phyloP scores from a whole-genome alignment of 805 yeast genomes.

The Maudiozyma barnettii region DNA sequence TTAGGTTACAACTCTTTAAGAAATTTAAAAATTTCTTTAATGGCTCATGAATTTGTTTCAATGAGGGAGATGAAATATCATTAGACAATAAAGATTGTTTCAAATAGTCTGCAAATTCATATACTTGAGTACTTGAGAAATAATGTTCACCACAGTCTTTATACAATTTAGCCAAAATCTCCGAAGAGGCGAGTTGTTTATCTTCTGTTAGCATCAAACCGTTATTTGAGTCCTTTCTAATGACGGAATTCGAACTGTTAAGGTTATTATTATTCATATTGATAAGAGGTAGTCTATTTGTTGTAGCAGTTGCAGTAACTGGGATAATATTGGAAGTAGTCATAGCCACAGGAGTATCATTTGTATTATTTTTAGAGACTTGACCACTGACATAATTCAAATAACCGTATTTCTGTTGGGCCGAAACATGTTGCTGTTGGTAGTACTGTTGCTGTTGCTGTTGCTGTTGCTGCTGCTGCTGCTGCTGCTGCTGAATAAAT shows the following conservation, averaged over 20 bases:
- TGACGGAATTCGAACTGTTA: background rate
- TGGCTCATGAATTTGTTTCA: slow-evolving; percentile 1
- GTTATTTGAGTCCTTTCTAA: slow-evolving; percentile 24
- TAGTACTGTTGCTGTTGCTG: slow-evolving; percentile 1
- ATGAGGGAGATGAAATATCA: too few relatives aligned
- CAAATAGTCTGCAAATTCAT: slow-evolving; percentile 32
- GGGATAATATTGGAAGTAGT: too few relatives aligned
- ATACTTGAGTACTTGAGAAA: slow-evolving; percentile 41
- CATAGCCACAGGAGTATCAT: too few relatives aligned
- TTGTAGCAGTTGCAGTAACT: too few relatives aligned
- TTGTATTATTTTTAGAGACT: background rate
- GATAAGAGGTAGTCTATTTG: background rate
- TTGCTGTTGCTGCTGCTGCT: slow-evolving; percentile 4
- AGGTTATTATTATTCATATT: background rate
- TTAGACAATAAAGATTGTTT: slow-evolving; percentile 12
- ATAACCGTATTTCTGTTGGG: slow-evolving; percentile 5
- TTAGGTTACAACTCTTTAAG: slow-evolving; percentile 37
- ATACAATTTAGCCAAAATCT: slow-evolving; percentile 43
- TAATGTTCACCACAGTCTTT: slow-evolving; percentile 40
- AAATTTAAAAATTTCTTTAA: slow-evolving; percentile 30
- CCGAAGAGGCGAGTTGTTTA: slow-evolving; percentile 49
- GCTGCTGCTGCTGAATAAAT: background rate
- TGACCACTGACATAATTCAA: slow-evolving; percentile 5
- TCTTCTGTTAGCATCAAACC: slow-evolving; percentile 47
- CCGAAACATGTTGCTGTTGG: background rate